Percentiles rank a stretch among this genome's conserved stretches.
Evolutionary conservation across 805 yeast genomes (phyloP).

Genomic region (Yamadazyma olivae): DNA sequence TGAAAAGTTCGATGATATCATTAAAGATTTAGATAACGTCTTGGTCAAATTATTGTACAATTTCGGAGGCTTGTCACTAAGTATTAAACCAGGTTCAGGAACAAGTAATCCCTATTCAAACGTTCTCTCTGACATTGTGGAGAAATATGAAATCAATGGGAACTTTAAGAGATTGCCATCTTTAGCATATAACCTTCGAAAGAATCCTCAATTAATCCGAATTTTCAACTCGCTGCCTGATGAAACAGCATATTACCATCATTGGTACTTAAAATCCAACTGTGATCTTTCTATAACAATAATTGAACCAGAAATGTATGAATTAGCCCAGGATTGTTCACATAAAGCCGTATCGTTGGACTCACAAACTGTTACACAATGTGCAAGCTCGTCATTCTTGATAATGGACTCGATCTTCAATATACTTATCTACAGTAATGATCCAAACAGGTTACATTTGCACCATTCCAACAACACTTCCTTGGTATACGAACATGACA

Average conservation of each 20-base stretch:
- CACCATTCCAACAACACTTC: conserved; percentile 27
- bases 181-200: conserved; percentile 30
- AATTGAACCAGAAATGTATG: conserved; percentile 30
- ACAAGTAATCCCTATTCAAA: conserved; percentile 20
- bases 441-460: conserved; percentile 14
- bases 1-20: conserved; percentile 26
- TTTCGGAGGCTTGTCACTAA: conserved; percentile 24
- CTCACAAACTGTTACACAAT: conserved; percentile 12
- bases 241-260: conserved; percentile 41
- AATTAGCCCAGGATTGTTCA: conserved; percentile 4
- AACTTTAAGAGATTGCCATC: conserved; percentile 26
- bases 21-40: conserved; percentile 23
- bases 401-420: conserved; percentile 29
- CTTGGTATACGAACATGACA: conserved; percentile 12
- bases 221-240: conserved; percentile 44
- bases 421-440: conserved; percentile 21
- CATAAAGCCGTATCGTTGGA: conserved; percentile 15
- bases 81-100: conserved; percentile 1
- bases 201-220: conserved; percentile 32
- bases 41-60: conserved; percentile 23
- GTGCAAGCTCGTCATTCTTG: conserved; percentile 13
- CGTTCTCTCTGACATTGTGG: conserved; percentile 7
- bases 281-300: conserved; percentile 17
- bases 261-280: conserved; percentile 22
- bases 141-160: conserved; percentile 21